Evolutionary conservation across 2,329 filamentous ascomycete species (phyloP).

Genomic region (Coniella lustricola): DNA sequence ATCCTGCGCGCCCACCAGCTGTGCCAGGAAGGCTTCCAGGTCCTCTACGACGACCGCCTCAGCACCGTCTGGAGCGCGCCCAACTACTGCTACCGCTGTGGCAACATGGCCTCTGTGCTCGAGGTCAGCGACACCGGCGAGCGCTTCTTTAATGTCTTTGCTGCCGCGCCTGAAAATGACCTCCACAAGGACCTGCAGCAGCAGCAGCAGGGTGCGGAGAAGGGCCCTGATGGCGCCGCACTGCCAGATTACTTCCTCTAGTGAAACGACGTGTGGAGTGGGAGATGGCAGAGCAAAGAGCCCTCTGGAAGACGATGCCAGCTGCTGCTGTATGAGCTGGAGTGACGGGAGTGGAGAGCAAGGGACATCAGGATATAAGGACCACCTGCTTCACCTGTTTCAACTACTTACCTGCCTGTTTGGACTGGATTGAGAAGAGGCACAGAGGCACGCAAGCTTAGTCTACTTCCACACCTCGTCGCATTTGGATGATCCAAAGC

Average conservation of each 20-base stretch:
- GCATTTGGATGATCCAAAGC: no score
- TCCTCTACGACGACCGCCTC: constrained; percentile 87
- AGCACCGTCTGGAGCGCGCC: constrained; percentile 98
- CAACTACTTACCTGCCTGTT: no score
- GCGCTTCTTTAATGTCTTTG: constrained; percentile 95
- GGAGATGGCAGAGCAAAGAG: no score
- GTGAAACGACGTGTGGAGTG: no score
- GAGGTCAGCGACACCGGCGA: constrained; percentile 93
- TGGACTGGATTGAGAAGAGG: no score
- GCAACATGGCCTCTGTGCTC: constrained; percentile 93
- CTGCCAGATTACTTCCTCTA: constrained; percentile 69
- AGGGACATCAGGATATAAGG: no score
- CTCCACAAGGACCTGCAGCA: constrained; percentile 76
- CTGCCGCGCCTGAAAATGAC: constrained; percentile 93
- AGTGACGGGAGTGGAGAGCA: no score
- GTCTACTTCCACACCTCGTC: no score
- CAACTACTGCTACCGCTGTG: constrained; percentile 92
- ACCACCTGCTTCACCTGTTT: no score
- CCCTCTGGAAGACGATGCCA: no score
- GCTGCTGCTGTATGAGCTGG: no score
- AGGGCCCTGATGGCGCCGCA: constrained; percentile 53
- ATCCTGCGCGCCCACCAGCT: constrained; percentile 97
- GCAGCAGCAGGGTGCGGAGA: constrained; percentile 55
- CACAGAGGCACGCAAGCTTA: no score
- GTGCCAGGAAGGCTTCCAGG: constrained; percentile 96